phyloP scores from a whole-genome alignment of 2,329 filamentous ascomycete species.

The Trichoderma sp. region DNA sequence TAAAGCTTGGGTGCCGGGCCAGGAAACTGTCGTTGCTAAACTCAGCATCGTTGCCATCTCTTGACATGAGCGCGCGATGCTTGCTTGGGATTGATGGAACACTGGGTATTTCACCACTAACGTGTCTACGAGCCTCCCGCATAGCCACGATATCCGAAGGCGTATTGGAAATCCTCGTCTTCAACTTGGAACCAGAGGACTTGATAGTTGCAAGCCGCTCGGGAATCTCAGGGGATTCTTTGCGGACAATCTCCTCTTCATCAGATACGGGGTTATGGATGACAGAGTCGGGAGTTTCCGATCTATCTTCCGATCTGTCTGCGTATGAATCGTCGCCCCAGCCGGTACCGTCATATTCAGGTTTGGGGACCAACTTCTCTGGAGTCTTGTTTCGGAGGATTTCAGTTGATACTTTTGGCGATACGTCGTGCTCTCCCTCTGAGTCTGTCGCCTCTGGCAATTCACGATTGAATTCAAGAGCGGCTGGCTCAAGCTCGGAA shows the following conservation, averaged over 20 bases:
- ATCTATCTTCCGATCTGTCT: slow-evolving; percentile 48
- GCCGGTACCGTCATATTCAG: slow-evolving; percentile 61
- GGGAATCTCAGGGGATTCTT: slow-evolving; percentile 65
- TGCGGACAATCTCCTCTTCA: slow-evolving; percentile 40
- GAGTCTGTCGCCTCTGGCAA: background rate
- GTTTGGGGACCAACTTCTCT: slow-evolving; percentile 50
- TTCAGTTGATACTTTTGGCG: slow-evolving; percentile 20
- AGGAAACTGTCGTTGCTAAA: slow-evolving; percentile 43
- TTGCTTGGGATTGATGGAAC: slow-evolving; percentile 61
- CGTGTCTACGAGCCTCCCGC: slow-evolving; percentile 80
- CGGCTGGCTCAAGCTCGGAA: background rate
- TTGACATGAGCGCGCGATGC: slow-evolving; percentile 55
- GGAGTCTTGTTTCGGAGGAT: slow-evolving; percentile 45
- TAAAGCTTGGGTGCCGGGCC: slow-evolving; percentile 68
- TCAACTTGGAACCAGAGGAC: slow-evolving; percentile 79
- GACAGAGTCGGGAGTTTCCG: slow-evolving; percentile 82
- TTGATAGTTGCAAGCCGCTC: slow-evolving; percentile 86
- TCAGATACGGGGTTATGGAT: slow-evolving; percentile 70
- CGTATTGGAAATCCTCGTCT: slow-evolving; percentile 83
- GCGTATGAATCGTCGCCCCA: slow-evolving; percentile 55
- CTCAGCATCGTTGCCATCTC: slow-evolving; percentile 42
- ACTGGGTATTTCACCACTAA: slow-evolving; percentile 68
- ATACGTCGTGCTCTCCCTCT: background rate
- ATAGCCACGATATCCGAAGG: slow-evolving; percentile 80
- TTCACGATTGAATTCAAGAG: background rate